Evolutionary conservation across 2,329 filamentous ascomycete genomes (phyloP).

Genomic region (Penicillium sp.): DNA sequence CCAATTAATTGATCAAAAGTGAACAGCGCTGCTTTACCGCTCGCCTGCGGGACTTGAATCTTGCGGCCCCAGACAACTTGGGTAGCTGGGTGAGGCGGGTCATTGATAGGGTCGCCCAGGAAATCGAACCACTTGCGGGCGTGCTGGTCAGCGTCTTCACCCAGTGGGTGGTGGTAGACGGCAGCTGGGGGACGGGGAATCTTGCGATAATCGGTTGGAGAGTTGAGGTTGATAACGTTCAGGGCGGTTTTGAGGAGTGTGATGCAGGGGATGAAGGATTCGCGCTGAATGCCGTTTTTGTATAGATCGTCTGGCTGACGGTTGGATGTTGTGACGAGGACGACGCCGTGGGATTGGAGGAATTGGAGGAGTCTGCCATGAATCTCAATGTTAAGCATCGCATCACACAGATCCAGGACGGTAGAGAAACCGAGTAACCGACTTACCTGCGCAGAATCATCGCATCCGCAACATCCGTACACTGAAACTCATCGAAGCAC

Average conservation of each 20-base stretch:
- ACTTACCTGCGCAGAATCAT: slow-evolving; percentile 85
- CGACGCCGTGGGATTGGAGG: slow-evolving; percentile 95
- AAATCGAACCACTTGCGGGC: slow-evolving; percentile 96
- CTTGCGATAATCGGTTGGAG: slow-evolving; percentile 94
- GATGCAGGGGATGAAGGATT: slow-evolving; percentile 95
- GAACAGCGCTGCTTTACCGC: slow-evolving; percentile 87
- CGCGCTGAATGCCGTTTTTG: slow-evolving; percentile 95
- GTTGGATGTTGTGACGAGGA: slow-evolving; percentile 94
- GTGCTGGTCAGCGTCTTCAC: slow-evolving; percentile 76
- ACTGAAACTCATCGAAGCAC: slow-evolving; percentile 99
- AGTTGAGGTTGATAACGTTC: slow-evolving; percentile 92
- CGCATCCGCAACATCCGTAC: slow-evolving; percentile 95
- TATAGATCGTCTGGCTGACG: slow-evolving; percentile 96
- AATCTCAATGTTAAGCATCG: not conserved
- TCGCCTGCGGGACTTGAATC: slow-evolving; percentile 84
- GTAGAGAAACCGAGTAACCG: not conserved
- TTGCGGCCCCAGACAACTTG: slow-evolving; percentile 93
- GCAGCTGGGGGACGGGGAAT: slow-evolving; percentile 90
- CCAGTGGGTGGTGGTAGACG: slow-evolving; percentile 90
- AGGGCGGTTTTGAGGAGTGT: slow-evolving; percentile 84
- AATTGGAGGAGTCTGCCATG: slow-evolving; percentile 73
- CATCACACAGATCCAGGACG: no score
- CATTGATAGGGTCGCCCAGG: slow-evolving; percentile 78
- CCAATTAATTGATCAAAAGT: slow-evolving; percentile 92
- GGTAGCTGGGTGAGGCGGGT: slow-evolving; percentile 76